Evolutionary conservation across 495 filamentous ascomycete species (phyloP).

Genomic region (Hypoxylon fragiforme): DNA sequence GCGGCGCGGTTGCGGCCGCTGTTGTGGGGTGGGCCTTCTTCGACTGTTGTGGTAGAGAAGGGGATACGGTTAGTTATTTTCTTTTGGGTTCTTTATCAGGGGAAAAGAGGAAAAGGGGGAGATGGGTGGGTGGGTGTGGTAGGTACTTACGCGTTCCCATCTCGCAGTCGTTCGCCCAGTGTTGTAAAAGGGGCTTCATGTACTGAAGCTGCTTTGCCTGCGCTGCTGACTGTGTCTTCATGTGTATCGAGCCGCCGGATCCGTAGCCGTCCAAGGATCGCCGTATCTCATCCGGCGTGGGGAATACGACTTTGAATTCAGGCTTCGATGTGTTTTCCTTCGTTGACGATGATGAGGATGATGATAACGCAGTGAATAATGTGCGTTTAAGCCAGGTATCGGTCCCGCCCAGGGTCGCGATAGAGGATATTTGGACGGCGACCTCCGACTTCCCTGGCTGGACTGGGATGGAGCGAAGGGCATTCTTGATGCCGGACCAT

Average conservation of each 20-base stretch:
- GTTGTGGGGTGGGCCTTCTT: conserved; percentile 24
- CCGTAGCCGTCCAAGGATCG: conserved; percentile 75
- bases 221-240: conserved; percentile 66
- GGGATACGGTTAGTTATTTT: not conserved
- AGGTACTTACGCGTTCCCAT: conserved; percentile 39
- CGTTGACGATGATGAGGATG: conserved; percentile 16
- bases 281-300: conserved; percentile 78
- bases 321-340: conserved; percentile 28
- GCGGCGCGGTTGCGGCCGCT: conserved; percentile 75
- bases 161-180: conserved; percentile 65
- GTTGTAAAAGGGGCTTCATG: conserved; percentile 67
- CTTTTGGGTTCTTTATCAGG: too few species aligned
- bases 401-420: conserved; percentile 75
- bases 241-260: conserved; percentile 82
- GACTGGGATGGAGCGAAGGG: conserved; percentile 57
- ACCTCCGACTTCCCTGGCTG: conserved; percentile 56
- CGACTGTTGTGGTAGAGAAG: not conserved
- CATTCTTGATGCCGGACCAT: conserved; percentile 68
- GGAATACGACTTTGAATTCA: conserved; percentile 69
- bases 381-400: conserved; percentile 74
- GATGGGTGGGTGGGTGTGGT: not conserved
- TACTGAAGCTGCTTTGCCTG: conserved; percentile 79
- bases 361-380: conserved; percentile 55
- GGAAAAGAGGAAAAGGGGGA: not conserved
- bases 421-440: conserved; percentile 77